Evolutionary conservation across 2,329 filamentous ascomycete genomes (phyloP).

Genomic region (Proliferodiscus dingleyae): DNA sequence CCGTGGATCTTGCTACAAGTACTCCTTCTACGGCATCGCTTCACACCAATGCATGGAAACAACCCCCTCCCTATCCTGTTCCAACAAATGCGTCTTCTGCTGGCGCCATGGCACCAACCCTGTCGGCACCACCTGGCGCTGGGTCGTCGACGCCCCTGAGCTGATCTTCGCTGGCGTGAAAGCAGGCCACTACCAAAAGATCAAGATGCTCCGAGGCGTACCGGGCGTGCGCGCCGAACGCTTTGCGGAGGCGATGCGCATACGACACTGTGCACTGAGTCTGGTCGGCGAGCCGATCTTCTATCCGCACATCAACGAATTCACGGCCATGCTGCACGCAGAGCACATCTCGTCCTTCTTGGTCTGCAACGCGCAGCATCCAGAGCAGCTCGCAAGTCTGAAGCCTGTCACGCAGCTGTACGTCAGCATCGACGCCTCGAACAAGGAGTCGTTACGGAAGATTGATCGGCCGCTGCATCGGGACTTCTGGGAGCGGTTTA

Average conservation of each 20-base stretch:
- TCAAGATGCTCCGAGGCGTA: conserved; percentile 93
- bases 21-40: conserved; percentile 92
- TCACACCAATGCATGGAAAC: conserved; percentile 99
- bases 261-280: conserved; percentile 86
- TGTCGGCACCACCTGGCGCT: conserved; percentile 93
- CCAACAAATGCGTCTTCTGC: conserved; percentile 98
- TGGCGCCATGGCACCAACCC: conserved; percentile 98
- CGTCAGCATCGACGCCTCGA: conserved; percentile 91
- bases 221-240: conserved; percentile 88
- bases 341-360: conserved; percentile 91
- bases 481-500: conserved; percentile 97
- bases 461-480: conserved; percentile 91
- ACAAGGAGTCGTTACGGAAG: conserved; percentile 77
- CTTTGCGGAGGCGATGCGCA: conserved; percentile 87
- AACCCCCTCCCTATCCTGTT: conserved; percentile 90
- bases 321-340: conserved; percentile 74
- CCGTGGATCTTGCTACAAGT: conserved; percentile 95
- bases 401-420: conserved; percentile 91
- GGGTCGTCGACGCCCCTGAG: conserved; percentile 88
- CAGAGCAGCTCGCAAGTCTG: conserved; percentile 77
- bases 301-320: conserved; percentile 95
- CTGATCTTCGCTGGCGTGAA: conserved; percentile 88
- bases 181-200: conserved; percentile 90
- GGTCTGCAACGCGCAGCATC: conserved; percentile 96
- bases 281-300: conserved; percentile 98